Evolutionary conservation across 805 yeast species (phyloP).

Genomic region (Kuraishia floccosa): DNA sequence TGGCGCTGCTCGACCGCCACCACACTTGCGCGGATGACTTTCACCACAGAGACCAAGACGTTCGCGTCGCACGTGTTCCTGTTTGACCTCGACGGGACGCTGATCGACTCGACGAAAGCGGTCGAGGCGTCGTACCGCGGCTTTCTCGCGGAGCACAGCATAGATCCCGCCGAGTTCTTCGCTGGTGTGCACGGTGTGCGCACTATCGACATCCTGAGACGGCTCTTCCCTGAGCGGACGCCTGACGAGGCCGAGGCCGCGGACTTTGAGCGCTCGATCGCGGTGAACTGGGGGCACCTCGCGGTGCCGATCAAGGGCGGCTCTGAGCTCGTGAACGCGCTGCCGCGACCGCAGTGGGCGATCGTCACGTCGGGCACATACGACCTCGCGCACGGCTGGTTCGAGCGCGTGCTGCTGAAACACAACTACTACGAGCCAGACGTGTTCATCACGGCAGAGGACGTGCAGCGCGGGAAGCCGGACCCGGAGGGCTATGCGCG

Average conservation of each 20-base stretch:
- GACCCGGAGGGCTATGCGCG: slow-evolving; percentile 72
- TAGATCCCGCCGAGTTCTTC: slow-evolving; percentile 60
- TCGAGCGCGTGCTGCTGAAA: slow-evolving; percentile 45
- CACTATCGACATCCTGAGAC: slow-evolving; percentile 70
- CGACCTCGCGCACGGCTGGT: slow-evolving; percentile 72
- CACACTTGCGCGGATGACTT: no score
- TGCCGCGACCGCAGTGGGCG: slow-evolving; percentile 65
- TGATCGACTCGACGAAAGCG: slow-evolving; percentile 74
- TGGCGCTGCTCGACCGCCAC: no score
- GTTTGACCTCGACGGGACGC: slow-evolving; percentile 83
- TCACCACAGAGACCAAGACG: no score
- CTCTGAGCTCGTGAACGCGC: slow-evolving; percentile 42
- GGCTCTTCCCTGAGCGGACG: slow-evolving; percentile 60
- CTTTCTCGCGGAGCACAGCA: slow-evolving; percentile 47
- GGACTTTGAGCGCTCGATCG: slow-evolving; percentile 54
- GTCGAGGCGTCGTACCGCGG: slow-evolving; percentile 78
- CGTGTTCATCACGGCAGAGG: slow-evolving; percentile 73
- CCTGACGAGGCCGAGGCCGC: slow-evolving; percentile 52
- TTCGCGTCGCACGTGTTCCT: slow-evolving; percentile 22
- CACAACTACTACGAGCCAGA: slow-evolving; percentile 41
- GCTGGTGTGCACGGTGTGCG: slow-evolving; percentile 76
- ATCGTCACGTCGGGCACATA: slow-evolving; percentile 80
- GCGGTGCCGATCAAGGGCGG: slow-evolving; percentile 76
- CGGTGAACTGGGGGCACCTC: slow-evolving; percentile 58
- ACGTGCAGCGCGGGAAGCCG: slow-evolving; percentile 74